These are phyloP conservation scores for Protomyces inundatus DNA, from an alignment of 1,139 yeast species.

Conservation along the genomic window DNA sequence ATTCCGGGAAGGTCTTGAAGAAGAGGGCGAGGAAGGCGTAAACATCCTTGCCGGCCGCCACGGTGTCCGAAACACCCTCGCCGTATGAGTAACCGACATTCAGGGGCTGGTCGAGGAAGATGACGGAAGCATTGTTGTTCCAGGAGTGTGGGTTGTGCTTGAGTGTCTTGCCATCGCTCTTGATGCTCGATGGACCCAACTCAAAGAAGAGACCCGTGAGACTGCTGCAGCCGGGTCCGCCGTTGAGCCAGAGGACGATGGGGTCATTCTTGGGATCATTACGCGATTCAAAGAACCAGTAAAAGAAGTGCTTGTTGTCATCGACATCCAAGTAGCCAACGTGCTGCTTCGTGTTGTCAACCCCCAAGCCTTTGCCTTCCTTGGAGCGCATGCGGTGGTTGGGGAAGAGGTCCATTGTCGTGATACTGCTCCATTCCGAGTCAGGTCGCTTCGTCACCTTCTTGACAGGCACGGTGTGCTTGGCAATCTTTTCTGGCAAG, in stretches of 20 bases:
- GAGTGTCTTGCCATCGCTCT: slow-evolving; percentile 60
- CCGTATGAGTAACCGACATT: slow-evolving; percentile 90
- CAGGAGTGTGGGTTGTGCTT: slow-evolving; percentile 68
- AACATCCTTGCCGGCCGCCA: slow-evolving; percentile 88
- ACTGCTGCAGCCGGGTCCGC: slow-evolving; percentile 78
- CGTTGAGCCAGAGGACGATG: slow-evolving; percentile 81
- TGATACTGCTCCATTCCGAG: slow-evolving; percentile 22
- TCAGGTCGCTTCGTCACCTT: slow-evolving; percentile 12
- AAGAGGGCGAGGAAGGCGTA: slow-evolving; percentile 86
- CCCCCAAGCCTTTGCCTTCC: slow-evolving; percentile 49
- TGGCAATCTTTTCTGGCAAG: slow-evolving; percentile 30
- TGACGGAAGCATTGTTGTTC: slow-evolving; percentile 85
- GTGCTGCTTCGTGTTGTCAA: slow-evolving; percentile 60
- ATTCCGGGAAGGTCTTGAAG: slow-evolving; percentile 86
- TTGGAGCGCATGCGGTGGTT: slow-evolving; percentile 58
- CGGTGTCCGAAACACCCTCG: slow-evolving; percentile 57
- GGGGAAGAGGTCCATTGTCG: slow-evolving; percentile 13
- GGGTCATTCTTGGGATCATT: slow-evolving; percentile 85
- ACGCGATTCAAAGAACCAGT: slow-evolving; percentile 85
- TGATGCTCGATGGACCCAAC: slow-evolving; percentile 78
- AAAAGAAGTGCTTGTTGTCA: slow-evolving; percentile 76
- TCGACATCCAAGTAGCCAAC: slow-evolving; percentile 83
- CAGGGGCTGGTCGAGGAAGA: slow-evolving; percentile 92
- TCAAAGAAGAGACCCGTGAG: slow-evolving; percentile 88
- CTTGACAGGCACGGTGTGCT: slow-evolving; percentile 4